Conservation (phyloP, 495 filamentous ascomycete species). For the Echria macrotheca region DNA sequence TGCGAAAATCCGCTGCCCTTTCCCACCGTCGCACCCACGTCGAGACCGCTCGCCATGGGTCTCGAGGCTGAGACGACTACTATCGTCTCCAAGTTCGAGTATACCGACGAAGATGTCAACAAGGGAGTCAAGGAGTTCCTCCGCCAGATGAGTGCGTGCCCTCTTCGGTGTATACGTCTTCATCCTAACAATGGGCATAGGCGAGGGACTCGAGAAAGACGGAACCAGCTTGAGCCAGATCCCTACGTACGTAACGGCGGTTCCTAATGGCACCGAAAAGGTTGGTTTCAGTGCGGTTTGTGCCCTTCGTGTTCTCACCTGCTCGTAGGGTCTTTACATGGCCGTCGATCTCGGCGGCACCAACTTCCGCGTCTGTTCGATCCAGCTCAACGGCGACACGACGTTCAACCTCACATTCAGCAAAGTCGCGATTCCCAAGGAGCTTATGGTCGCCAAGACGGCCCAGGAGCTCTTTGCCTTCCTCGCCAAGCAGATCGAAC, state of each 20-base stretch:
- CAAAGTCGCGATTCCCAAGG: constrained; percentile 84
- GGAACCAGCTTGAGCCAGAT: constrained; percentile 87
- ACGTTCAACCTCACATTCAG: constrained; percentile 88
- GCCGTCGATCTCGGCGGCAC: constrained; percentile 96
- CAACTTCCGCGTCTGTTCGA: constrained; percentile 96
- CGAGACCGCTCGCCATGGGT: constrained; percentile 46
- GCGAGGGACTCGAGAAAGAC: constrained; percentile 75
- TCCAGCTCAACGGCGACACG: constrained; percentile 83
- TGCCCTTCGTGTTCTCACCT: too few relatives aligned
- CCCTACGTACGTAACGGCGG: constrained; percentile 89
- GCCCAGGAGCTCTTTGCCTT: constrained; percentile 88
- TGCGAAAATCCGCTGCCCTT: constrained; percentile 47
- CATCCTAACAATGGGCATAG: constrained; percentile 27
- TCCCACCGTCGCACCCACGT: constrained; percentile 40
- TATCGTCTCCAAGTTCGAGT: constrained; percentile 83
- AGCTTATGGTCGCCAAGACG: constrained; percentile 84
- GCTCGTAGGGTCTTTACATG: constrained; percentile 75
- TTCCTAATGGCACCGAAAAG: constrained; percentile 97
- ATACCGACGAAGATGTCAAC: constrained; percentile 69
- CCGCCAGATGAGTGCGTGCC: constrained; percentile 65
- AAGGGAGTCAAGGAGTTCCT: constrained; percentile 80
- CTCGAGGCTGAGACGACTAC: constrained; percentile 68
- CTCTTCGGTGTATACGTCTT: not conserved
- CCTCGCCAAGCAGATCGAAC: constrained; percentile 83
- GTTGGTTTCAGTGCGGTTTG: too few relatives aligned